phyloP scores from a whole-genome alignment of 331 rosid species.

The Cucumis variabilis region DNA sequence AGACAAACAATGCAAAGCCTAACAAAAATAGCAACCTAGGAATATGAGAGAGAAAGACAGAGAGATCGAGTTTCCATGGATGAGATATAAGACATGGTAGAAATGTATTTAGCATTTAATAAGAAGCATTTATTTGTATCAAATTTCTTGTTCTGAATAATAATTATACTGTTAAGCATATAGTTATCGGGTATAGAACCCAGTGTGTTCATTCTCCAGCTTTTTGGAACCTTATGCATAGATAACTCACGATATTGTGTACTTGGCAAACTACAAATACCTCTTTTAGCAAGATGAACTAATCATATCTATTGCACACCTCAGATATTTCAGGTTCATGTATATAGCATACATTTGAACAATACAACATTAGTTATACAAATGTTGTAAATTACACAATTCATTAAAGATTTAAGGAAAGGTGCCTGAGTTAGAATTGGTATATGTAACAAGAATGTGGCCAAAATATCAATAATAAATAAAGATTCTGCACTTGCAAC shows the following conservation, averaged over 20 bases:
- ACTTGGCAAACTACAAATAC: background rate
- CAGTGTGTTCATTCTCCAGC: background rate
- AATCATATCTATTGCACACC: slow-evolving; percentile 70
- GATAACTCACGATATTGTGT: background rate
- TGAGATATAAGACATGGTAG: background rate
- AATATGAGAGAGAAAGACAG: background rate
- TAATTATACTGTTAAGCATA: background rate
- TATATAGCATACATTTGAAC: background rate
- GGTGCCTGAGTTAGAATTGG: background rate
- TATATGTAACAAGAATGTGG: no score
- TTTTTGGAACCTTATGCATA: background rate
- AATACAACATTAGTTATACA: background rate
- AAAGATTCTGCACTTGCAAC: background rate
- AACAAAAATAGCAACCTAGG: slow-evolving; percentile 33
- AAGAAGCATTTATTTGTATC: background rate
- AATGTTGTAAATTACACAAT: background rate
- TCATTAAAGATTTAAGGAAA: background rate
- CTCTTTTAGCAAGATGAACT: background rate
- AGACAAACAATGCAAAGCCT: slow-evolving; percentile 67
- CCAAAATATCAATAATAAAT: background rate
- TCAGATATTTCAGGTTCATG: slow-evolving; percentile 65
- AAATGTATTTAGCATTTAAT: background rate
- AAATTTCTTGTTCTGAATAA: background rate
- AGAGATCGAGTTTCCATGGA: background rate
- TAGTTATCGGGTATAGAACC: background rate